These are phyloP conservation scores for Albugo candida DNA, from an alignment of 352 stramenopile species.

Conservation along the genomic window DNA sequence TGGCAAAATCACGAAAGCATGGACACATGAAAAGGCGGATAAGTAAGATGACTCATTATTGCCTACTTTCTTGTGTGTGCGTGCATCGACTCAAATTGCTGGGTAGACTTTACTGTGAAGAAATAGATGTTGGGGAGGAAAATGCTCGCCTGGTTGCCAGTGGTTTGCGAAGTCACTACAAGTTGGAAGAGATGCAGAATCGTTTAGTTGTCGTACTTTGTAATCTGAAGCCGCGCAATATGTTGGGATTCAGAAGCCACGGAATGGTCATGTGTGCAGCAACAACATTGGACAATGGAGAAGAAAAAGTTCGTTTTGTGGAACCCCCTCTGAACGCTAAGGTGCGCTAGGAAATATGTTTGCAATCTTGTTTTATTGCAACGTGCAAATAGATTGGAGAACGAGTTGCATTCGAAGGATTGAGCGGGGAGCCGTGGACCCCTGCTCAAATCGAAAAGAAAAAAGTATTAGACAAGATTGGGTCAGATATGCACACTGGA, in stretches of 20 bases:
- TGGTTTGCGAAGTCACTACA: slow-evolving; percentile 74
- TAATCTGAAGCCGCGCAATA: slow-evolving; percentile 82
- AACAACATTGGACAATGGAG: slow-evolving; percentile 34
- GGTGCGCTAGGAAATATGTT: slow-evolving; percentile 1
- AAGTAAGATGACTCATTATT: slow-evolving; percentile 23
- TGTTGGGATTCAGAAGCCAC: slow-evolving; percentile 81
- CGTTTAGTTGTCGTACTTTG: slow-evolving; percentile 73
- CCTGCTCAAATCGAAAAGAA: slow-evolving; percentile 79
- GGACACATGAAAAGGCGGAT: slow-evolving; percentile 81
- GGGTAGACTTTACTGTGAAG: slow-evolving; percentile 72
- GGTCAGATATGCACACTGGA: slow-evolving; percentile 71
- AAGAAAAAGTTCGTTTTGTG: slow-evolving; percentile 72
- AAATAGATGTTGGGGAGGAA: slow-evolving; percentile 83
- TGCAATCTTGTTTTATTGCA: neutral
- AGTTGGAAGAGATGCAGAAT: slow-evolving; percentile 73
- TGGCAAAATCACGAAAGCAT: slow-evolving; percentile 81
- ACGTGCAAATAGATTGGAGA: slow-evolving; percentile 22
- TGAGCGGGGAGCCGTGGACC: slow-evolving; percentile 50
- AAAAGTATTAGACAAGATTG: slow-evolving; percentile 62
- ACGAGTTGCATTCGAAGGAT: slow-evolving; percentile 44
- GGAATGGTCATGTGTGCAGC: slow-evolving; percentile 84
- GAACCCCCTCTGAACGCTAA: slow-evolving; percentile 53
- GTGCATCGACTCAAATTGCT: neutral
- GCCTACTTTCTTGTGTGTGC: neutral
- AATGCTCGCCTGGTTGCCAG: slow-evolving; percentile 70